Evolutionary conservation across 2,329 filamentous ascomycete genomes (phyloP).

Genomic region (Colletotrichum sp.): DNA sequence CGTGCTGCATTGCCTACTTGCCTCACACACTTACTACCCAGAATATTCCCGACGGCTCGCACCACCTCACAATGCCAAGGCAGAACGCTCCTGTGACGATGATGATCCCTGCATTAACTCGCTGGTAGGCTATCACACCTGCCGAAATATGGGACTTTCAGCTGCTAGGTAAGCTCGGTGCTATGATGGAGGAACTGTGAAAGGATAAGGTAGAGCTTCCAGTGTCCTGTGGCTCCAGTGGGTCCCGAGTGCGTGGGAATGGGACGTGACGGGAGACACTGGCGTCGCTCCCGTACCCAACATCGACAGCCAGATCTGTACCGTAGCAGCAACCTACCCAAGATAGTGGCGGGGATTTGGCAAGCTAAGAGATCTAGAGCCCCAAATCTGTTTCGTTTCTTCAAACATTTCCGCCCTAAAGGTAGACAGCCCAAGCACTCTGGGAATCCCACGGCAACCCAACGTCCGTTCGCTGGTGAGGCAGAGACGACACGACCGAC

Average conservation of each 20-base stretch:
- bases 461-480: background rate
- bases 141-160: background rate
- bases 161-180: background rate
- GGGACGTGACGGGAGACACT: background rate
- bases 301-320: background rate
- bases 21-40: background rate
- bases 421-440: background rate
- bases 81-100: background rate
- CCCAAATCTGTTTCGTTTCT: background rate
- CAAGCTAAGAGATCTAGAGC: background rate
- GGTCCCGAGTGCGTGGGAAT: background rate
- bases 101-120: background rate
- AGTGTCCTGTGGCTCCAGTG: background rate
- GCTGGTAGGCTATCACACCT: background rate
- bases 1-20: background rate
- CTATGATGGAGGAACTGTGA: background rate
- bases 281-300: background rate
- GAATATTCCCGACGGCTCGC: background rate
- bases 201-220: background rate
- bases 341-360: background rate
- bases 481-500: background rate
- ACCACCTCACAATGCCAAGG: background rate
- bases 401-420: background rate
- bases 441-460: background rate
- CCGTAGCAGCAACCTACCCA: background rate